These are phyloP conservation scores for Bromus sterilis DNA, from an alignment of 176 grass and related monocot species.

Conservation along the genomic window DNA sequence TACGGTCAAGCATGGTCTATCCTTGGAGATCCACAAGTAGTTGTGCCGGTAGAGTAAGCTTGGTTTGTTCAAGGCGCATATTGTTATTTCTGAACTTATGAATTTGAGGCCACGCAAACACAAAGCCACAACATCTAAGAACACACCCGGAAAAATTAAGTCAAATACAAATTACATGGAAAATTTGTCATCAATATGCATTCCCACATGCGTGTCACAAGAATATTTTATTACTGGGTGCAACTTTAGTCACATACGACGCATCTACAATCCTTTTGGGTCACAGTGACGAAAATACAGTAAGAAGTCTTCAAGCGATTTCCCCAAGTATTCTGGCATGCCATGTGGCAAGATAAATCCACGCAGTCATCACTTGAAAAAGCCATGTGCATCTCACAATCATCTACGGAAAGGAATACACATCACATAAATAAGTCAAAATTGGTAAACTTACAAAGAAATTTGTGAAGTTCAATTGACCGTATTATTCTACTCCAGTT, in stretches of 20 bases:
- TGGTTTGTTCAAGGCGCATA: no score
- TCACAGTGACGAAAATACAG: background rate
- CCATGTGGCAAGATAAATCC: background rate
- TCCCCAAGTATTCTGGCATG: background rate
- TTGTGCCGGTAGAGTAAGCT: no score
- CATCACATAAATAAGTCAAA: background rate
- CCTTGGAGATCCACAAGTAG: no score
- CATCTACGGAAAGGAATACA: background rate
- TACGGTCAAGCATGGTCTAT: no score
- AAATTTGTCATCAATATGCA: no score
- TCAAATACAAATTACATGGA: no score
- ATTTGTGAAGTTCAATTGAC: background rate
- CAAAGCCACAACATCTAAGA: no score
- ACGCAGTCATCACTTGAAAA: background rate
- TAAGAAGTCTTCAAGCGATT: background rate
- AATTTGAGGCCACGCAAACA: no score
- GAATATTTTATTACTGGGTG: background rate
- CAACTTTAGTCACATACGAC: background rate
- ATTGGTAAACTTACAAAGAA: background rate
- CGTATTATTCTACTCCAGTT: background rate
- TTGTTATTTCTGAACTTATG: no score
- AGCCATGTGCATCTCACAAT: background rate
- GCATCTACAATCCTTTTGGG: background rate
- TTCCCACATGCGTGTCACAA: no score
- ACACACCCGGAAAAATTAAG: no score